Evolutionary conservation across 371 early-diverging fungal genomes (phyloP).

Genomic region (Saksenaea oblongispora): DNA sequence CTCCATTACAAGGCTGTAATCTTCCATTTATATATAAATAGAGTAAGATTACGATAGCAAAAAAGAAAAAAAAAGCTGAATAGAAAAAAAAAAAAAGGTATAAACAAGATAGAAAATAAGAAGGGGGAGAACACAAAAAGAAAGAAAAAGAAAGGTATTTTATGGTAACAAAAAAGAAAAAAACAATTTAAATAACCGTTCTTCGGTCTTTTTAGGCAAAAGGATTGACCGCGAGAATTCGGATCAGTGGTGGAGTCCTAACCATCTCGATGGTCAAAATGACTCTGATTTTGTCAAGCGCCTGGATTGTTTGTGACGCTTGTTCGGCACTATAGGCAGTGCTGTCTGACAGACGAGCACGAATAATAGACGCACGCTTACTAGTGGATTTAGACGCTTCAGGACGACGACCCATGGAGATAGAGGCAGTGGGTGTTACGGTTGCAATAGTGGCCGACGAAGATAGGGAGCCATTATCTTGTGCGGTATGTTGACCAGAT

Average conservation of each 20-base stretch:
- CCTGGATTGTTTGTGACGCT: slow-evolving; percentile 60
- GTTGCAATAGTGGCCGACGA: not conserved
- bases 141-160: not conserved
- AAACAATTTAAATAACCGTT: not conserved
- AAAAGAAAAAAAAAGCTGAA: not conserved
- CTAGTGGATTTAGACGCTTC: slow-evolving; percentile 25
- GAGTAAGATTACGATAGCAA: not conserved
- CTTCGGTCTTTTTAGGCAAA: slow-evolving; percentile 33
- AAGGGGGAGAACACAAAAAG: not conserved
- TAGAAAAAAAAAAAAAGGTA: not conserved
- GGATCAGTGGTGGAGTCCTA: slow-evolving; percentile 71
- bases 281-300: slow-evolving; percentile 63
- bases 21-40: not conserved
- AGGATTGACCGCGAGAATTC: slow-evolving; percentile 67
- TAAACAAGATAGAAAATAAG: not conserved
- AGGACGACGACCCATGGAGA: slow-evolving; percentile 18
- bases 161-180: not conserved
- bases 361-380: slow-evolving; percentile 41
- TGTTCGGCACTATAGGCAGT: slow-evolving; percentile 42
- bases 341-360: slow-evolving; percentile 39
- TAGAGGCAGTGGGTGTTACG: not conserved
- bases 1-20: not conserved
- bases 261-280: slow-evolving; percentile 61
- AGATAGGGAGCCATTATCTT: not conserved
- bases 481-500: not conserved